Conservation (phyloP, 495 filamentous ascomycete genomes). For the Poronia punctata region DNA sequence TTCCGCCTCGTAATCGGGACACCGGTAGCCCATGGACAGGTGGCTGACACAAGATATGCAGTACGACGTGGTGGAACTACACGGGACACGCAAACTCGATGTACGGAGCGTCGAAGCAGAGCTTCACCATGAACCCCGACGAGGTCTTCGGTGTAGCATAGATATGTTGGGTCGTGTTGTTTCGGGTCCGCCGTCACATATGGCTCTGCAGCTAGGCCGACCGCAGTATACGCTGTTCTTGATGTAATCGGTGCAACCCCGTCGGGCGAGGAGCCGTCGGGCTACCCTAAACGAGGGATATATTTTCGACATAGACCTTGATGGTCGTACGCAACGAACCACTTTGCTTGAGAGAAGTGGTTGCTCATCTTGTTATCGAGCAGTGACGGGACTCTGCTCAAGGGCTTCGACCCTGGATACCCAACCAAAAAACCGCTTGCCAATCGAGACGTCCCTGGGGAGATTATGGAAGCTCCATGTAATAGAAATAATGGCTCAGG, state of each 20-base stretch:
- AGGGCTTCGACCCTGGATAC: no score
- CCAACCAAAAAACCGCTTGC: no score
- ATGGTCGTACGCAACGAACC: slow-evolving; percentile 1
- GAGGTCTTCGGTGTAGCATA: slow-evolving; percentile 23
- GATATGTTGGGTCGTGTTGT: slow-evolving; percentile 7
- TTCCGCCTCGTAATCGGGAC: slow-evolving; percentile 5
- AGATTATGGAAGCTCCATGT: no score
- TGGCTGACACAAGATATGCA: slow-evolving; percentile 7
- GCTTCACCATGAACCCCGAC: slow-evolving; percentile 24
- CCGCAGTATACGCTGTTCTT: slow-evolving; percentile 8
- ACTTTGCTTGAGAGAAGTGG: no score
- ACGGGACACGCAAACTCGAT: slow-evolving; percentile 22
- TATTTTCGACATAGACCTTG: background rate
- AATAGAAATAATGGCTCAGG: no score
- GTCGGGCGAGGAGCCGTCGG: slow-evolving; percentile 5
- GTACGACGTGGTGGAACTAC: slow-evolving; percentile 27
- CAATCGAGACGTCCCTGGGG: no score
- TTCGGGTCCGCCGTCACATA: slow-evolving; percentile 8
- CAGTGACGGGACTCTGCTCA: no score
- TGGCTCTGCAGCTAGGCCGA: slow-evolving; percentile 1
- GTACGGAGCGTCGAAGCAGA: slow-evolving; percentile 18
- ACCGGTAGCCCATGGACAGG: background rate
- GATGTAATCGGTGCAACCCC: slow-evolving; percentile 4
- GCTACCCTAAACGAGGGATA: slow-evolving; percentile 9
- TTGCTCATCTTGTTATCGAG: no score